phyloP scores from a whole-genome alignment of 306 rosid genomes.

The Gleditsia sinensis region DNA sequence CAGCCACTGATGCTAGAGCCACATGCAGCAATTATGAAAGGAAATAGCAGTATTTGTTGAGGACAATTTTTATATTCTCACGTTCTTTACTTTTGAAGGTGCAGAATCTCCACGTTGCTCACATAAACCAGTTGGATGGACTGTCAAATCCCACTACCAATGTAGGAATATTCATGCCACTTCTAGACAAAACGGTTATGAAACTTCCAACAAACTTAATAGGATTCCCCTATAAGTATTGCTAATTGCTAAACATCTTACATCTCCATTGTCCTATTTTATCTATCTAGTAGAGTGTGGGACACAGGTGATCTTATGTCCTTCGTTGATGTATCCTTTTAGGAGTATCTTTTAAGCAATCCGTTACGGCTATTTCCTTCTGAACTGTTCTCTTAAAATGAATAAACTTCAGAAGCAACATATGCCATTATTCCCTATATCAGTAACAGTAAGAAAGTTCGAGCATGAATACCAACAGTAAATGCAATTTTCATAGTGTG shows the following conservation, averaged over 20 bases:
- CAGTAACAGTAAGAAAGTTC: not conserved
- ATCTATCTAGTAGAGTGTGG: conserved; percentile 9
- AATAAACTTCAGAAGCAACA: not conserved
- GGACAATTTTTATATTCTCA: not conserved
- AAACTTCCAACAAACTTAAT: not conserved
- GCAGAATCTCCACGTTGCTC: not conserved
- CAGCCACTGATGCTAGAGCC: not conserved
- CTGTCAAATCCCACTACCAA: not conserved
- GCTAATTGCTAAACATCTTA: not conserved
- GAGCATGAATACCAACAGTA: not conserved
- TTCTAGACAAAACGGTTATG: not conserved
- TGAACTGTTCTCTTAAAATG: not conserved
- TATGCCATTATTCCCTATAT: not conserved
- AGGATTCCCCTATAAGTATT: not conserved
- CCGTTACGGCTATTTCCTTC: not conserved
- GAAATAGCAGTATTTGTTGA: not conserved
- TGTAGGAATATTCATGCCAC: not conserved
- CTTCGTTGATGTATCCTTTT: no score
- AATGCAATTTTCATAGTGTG: not conserved
- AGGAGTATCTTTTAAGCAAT: not conserved
- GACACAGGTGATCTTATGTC: no score
- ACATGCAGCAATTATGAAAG: not conserved
- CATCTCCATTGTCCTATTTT: not conserved
- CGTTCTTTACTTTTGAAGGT: not conserved
- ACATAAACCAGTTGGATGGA: not conserved